Evolutionary conservation across 805 yeast species (phyloP).

Genomic region (Starmerella stigmatis): DNA sequence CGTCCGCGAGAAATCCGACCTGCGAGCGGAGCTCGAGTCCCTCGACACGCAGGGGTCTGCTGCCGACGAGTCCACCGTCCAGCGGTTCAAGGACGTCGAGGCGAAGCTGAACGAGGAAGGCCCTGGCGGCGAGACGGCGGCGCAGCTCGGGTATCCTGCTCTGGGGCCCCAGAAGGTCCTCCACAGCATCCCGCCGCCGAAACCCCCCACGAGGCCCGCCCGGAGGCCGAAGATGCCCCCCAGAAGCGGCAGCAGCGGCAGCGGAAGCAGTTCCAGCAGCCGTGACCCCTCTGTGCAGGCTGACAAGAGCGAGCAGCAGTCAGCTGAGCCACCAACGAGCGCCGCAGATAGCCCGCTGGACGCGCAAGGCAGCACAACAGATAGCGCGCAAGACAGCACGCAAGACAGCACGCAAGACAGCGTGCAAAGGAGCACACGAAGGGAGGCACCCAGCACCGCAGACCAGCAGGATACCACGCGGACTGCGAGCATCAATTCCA

Average conservation of each 20-base stretch:
- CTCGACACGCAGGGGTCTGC: constrained; percentile 14
- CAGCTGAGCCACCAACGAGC: too few relatives aligned
- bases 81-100: constrained; percentile 6
- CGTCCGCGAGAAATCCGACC: constrained; percentile 3
- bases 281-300: too few relatives aligned
- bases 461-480: too few relatives aligned
- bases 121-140: constrained; percentile 17
- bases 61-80: constrained; percentile 7
- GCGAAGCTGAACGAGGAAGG: constrained; percentile 16
- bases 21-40: constrained; percentile 8
- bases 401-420: too few relatives aligned
- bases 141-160: constrained; percentile 9
- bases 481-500: too few relatives aligned
- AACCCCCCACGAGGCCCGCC: constrained; percentile 6
- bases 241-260: neutral
- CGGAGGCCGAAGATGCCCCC: neutral
- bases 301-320: neutral
- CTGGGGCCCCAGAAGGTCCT: constrained; percentile 6
- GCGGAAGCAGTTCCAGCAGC: too few relatives aligned
- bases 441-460: too few relatives aligned
- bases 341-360: too few relatives aligned
- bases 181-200: constrained; percentile 1
- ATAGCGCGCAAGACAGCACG: too few relatives aligned
- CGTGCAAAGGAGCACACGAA: too few relatives aligned
- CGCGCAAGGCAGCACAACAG: too few relatives aligned